phyloP scores from a whole-genome alignment of 139 green algal species.

The Edaphochlamys debaryana region DNA sequence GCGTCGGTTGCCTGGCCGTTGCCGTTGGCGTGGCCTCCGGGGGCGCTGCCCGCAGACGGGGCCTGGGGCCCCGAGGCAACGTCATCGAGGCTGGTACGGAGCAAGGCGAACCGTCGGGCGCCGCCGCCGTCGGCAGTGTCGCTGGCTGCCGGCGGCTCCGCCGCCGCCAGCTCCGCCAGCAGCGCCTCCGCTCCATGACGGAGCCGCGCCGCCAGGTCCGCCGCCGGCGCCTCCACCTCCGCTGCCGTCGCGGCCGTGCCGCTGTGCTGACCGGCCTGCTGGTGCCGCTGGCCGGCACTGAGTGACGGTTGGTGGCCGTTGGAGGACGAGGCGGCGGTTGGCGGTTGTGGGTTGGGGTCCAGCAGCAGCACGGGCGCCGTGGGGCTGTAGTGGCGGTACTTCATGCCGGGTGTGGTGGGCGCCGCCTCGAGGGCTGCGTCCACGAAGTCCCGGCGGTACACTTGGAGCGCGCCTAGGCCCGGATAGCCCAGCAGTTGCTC shows the following conservation, averaged over 20 bases:
- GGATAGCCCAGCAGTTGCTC: constrained; percentile 53
- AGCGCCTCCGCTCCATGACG: neutral
- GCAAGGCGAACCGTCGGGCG: neutral
- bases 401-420: constrained; percentile 72
- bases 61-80: no score
- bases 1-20: no score
- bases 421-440: constrained; percentile 56
- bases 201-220: constrained; percentile 33
- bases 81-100: constrained; percentile 49
- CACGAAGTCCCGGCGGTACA: constrained; percentile 57
- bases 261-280: no score
- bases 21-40: no score
- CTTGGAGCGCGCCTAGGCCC: constrained; percentile 49
- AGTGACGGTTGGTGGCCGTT: no score
- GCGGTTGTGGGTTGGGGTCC: neutral
- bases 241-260: constrained; percentile 21
- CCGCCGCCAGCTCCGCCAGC: neutral
- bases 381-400: constrained; percentile 76
- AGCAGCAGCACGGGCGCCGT: constrained; percentile 47
- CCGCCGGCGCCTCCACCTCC: neutral
- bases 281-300: constrained; percentile 39
- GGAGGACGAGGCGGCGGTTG: no score
- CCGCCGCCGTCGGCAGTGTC: neutral
- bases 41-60: no score
- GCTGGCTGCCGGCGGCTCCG: neutral